These are phyloP conservation scores for Fragaria nilgerrensis DNA, from an alignment of 306 rosid species.

Conservation along the genomic window DNA sequence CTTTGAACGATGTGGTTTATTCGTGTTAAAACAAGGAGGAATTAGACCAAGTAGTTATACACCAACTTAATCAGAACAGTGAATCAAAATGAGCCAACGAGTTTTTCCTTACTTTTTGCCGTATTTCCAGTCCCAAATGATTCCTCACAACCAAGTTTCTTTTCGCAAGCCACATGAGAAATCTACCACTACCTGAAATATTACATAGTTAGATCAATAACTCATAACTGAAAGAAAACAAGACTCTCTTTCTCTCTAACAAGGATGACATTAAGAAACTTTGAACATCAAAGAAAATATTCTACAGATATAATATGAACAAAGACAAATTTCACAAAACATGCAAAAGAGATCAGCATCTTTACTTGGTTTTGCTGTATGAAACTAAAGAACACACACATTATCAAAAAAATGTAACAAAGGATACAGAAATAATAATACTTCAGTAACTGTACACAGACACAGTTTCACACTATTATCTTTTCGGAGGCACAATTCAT, in stretches of 20 bases:
- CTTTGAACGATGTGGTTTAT: not conserved
- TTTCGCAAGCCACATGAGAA: slow-evolving; percentile 86
- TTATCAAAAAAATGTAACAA: not conserved
- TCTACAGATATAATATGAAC: not conserved
- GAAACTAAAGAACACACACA: not conserved
- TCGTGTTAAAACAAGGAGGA: slow-evolving; percentile 12
- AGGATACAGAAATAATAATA: not conserved
- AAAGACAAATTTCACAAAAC: not conserved
- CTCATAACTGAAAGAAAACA: not conserved
- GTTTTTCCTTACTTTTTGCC: slow-evolving; percentile 55
- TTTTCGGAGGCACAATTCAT: not conserved
- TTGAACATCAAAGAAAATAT: not conserved
- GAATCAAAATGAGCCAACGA: slow-evolving; percentile 18
- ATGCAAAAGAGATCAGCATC: not conserved
- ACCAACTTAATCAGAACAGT: slow-evolving; percentile 18
- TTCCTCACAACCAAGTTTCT: slow-evolving; percentile 56
- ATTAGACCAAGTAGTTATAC: slow-evolving; percentile 24
- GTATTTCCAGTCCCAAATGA: slow-evolving; percentile 85
- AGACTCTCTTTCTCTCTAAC: not conserved
- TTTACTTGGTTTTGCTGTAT: not conserved
- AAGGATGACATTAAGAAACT: not conserved
- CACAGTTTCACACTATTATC: not conserved
- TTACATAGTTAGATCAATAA: not conserved
- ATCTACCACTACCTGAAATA: slow-evolving; percentile 80
- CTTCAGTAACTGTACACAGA: not conserved